phyloP scores from a whole-genome alignment of 495 filamentous ascomycete genomes.

The Lineolata rhizophorae region DNA sequence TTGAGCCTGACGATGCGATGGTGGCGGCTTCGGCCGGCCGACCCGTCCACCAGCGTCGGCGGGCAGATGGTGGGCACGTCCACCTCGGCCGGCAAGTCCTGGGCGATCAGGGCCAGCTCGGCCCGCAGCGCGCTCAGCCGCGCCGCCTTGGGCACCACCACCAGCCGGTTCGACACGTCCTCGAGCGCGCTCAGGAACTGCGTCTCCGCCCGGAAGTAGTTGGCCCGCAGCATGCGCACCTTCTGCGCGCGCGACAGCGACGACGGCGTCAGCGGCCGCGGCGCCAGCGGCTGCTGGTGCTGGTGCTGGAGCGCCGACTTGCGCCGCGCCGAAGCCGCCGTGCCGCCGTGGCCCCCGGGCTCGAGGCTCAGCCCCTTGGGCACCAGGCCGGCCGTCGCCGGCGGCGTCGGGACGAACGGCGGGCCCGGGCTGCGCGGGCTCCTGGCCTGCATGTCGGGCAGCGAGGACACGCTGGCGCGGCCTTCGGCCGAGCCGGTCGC shows the following conservation, averaged over 20 bases:
- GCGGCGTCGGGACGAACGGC: conserved; percentile 20
- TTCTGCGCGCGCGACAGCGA: conserved; percentile 33
- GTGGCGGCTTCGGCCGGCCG: conserved; percentile 39
- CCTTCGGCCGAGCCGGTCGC: conserved; percentile 10
- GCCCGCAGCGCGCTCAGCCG: conserved; percentile 53
- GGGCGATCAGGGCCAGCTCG: conserved; percentile 49
- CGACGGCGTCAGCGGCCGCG: conserved; percentile 25
- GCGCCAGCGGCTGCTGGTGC: conserved; percentile 26
- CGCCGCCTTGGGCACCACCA: conserved; percentile 50
- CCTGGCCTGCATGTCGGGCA: conserved; percentile 30
- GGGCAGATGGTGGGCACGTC: conserved; percentile 59
- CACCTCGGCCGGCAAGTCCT: conserved; percentile 52
- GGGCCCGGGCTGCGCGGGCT: conserved; percentile 22
- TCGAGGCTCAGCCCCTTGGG: too few species aligned
- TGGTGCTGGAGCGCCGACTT: conserved; percentile 15
- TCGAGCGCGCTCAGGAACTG: conserved; percentile 51
- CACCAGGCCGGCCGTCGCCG: conserved; percentile 13
- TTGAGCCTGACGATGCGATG: conserved; percentile 57
- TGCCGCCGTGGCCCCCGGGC: too few species aligned
- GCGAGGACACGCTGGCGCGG: conserved; percentile 40
- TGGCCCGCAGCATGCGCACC: conserved; percentile 38
- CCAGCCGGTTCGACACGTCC: conserved; percentile 54
- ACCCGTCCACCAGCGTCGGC: conserved; percentile 38
- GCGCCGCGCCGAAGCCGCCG: background rate
- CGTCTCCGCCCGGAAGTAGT: conserved; percentile 54